Base-by-base conservation (phyloP, 768 basidiomycete species). In the Lepiota venenata region DNA sequence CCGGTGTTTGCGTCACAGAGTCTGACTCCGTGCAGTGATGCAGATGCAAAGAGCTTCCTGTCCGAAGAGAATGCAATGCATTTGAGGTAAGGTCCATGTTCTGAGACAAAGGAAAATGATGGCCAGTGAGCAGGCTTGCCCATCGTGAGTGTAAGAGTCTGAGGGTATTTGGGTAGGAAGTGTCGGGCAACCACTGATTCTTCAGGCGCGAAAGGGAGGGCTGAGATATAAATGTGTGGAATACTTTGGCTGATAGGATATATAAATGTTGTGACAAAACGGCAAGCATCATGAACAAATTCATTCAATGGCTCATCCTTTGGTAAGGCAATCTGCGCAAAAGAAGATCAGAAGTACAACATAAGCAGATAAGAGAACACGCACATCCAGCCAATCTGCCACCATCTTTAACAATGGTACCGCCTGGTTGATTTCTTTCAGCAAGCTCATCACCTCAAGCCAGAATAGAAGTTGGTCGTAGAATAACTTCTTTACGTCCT, bases 401-500 rank as follows among this genome's bases (percentile, higher is more conserved):
- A 56, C n/a, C 11, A 43, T 27, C 1, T 38, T 32, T n/a, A 61
- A 25, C 2, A 56, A 27, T 4, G 57, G 7, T 14, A 29, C 12
- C 7, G 43, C 58, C 16, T 12, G 21, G 8, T 57, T 54, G 1
- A 66, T 41, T 10, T 61, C 36, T 20, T 58, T 63, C 11, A 61
- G 46, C 15, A 71, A 50, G 44, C 65, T 68, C 38, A 72, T 50
- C 1, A 64, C 67, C 49, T 72, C 71, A 25, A 72, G 44, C 71
- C 70, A 71, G 45, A 57, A 69, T 9, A 71, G 52, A 9, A 70
- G 43, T 32, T 57, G 56, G 10, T 60, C 48, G 16, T 63, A 22
- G 22, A 72, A 43, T 27, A 71, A 52, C 3, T 50, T 38, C 45
- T 60, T 53, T 20, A 71, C 21, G 36, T 58, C 49, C 16, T 52